These are phyloP conservation scores for Cyphellophora europaea DNA, from an alignment of 2,329 filamentous ascomycete genomes.

Conservation along the genomic window DNA sequence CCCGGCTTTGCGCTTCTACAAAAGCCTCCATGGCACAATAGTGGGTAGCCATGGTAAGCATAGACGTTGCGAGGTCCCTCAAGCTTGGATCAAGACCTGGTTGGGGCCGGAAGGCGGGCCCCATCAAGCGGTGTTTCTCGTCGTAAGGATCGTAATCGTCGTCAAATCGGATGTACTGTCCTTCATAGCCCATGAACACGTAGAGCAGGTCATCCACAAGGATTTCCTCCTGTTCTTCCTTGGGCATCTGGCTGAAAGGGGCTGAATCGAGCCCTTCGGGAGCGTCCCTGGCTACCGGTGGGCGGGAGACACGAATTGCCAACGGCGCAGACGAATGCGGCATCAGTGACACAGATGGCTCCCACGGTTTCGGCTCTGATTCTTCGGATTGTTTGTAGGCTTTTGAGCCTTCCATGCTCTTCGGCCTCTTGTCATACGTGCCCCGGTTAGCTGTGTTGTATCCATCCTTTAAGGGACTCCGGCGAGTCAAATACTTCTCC, in stretches of 20 bases:
- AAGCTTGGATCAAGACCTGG: slow-evolving; percentile 84
- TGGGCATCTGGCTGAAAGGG: slow-evolving; percentile 59
- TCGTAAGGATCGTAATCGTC: slow-evolving; percentile 73
- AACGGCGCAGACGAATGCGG: slow-evolving; percentile 63
- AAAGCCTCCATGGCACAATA: slow-evolving; percentile 87
- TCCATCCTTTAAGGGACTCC: slow-evolving; percentile 40
- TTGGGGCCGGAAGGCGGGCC: slow-evolving; percentile 70
- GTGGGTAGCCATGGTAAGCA: slow-evolving; percentile 90
- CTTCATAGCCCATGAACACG: slow-evolving; percentile 96
- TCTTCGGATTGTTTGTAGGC: background rate
- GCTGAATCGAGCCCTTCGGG: slow-evolving; percentile 60
- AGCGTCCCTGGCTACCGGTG: slow-evolving; percentile 55
- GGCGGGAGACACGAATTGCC: slow-evolving; percentile 55
- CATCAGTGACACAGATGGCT: slow-evolving; percentile 66
- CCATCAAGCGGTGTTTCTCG: slow-evolving; percentile 78
- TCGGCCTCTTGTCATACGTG: background rate
- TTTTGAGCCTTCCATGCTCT: background rate
- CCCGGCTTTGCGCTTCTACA: slow-evolving; percentile 84
- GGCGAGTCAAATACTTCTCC: slow-evolving; percentile 32
- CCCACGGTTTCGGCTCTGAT: slow-evolving; percentile 47
- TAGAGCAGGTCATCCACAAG: slow-evolving; percentile 87
- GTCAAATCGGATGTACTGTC: slow-evolving; percentile 87
- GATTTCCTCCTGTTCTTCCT: slow-evolving; percentile 75
- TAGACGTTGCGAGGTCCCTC: slow-evolving; percentile 74
- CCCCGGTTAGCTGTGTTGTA: background rate